Conservation (phyloP, 1,284 basidiomycete species). For the Cystobasidium sp. region DNA sequence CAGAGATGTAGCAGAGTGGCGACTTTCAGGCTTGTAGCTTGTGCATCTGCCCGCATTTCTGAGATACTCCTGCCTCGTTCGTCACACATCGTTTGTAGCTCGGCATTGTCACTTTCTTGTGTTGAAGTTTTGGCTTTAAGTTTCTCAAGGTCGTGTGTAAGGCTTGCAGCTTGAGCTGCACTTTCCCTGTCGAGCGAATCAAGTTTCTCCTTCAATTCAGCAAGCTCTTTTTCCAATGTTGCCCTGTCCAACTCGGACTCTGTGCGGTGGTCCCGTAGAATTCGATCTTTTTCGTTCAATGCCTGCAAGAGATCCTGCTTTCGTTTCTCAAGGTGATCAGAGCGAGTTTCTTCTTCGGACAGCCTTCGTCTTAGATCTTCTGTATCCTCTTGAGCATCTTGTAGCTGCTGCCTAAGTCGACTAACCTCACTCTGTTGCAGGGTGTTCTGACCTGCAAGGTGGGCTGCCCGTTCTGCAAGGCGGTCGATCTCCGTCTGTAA, state of each 20-base stretch:
- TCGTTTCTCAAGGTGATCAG: conserved; percentile 44
- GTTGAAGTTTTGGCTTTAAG: conserved; percentile 53
- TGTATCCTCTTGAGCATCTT: conserved; percentile 21
- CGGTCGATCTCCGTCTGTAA: conserved; percentile 20
- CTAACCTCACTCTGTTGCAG: conserved; percentile 25
- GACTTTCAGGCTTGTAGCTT: neutral
- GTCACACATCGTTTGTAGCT: conserved; percentile 56
- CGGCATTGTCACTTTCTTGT: conserved; percentile 55
- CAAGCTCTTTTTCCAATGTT: conserved; percentile 56
- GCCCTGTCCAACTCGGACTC: conserved; percentile 56
- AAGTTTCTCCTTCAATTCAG: conserved; percentile 56
- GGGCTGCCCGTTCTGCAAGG: conserved; percentile 23
- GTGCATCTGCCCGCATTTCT: conserved; percentile 2
- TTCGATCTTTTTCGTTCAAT: conserved; percentile 72
- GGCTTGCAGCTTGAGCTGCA: neutral
- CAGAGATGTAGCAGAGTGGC: conserved; percentile 7
- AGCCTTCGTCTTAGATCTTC: conserved; percentile 67
- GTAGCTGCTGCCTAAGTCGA: conserved; percentile 32
- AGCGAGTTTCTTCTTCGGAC: conserved; percentile 54
- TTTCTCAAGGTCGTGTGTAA: neutral
- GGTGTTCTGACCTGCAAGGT: conserved; percentile 32
- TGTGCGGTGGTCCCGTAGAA: conserved; percentile 72
- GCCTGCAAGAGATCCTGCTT: conserved; percentile 36
- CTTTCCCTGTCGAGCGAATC: neutral
- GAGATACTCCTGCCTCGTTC: conserved; percentile 22